Conservation (phyloP, 2,329 filamentous ascomycete species). For the Nigrospora oryzae region DNA sequence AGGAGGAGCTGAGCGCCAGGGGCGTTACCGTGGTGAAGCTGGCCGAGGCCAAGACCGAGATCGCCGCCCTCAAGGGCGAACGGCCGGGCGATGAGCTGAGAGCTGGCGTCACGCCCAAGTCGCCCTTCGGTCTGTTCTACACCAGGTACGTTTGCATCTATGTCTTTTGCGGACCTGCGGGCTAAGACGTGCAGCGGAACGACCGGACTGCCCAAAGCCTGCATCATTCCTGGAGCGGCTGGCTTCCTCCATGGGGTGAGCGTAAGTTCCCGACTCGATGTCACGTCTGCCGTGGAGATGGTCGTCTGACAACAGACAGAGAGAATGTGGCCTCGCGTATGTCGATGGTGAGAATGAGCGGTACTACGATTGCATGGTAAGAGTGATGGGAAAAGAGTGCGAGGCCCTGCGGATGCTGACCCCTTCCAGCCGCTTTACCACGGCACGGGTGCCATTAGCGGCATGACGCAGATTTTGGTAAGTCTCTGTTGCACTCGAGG, state of each 20-base stretch:
- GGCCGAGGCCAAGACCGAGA: constrained; percentile 33
- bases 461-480: constrained; percentile 44
- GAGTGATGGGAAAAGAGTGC: neutral
- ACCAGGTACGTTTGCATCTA: constrained; percentile 31
- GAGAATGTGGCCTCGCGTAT: constrained; percentile 17
- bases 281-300: neutral
- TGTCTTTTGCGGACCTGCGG: neutral
- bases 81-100: constrained; percentile 49
- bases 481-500: constrained; percentile 26
- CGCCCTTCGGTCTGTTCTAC: constrained; percentile 59
- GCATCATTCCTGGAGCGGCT: constrained; percentile 45
- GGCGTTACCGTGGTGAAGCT: constrained; percentile 50
- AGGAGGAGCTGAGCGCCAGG: constrained; percentile 34
- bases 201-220: constrained; percentile 68
- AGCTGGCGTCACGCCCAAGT: constrained; percentile 37
- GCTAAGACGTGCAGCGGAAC: constrained; percentile 45
- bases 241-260: constrained; percentile 22
- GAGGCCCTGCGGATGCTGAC: neutral
- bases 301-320: constrained; percentile 8
- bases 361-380: constrained; percentile 67
- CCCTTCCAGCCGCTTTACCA: constrained; percentile 53
- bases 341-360: constrained; percentile 36
- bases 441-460: constrained; percentile 58
- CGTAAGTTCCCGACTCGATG: constrained; percentile 4
- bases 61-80: constrained; percentile 34